Percentiles rank a stretch among this genome's conserved stretches.
Conservation (phyloP, 257 asterid genomes). For the Solanum bulbocastanum region DNA sequence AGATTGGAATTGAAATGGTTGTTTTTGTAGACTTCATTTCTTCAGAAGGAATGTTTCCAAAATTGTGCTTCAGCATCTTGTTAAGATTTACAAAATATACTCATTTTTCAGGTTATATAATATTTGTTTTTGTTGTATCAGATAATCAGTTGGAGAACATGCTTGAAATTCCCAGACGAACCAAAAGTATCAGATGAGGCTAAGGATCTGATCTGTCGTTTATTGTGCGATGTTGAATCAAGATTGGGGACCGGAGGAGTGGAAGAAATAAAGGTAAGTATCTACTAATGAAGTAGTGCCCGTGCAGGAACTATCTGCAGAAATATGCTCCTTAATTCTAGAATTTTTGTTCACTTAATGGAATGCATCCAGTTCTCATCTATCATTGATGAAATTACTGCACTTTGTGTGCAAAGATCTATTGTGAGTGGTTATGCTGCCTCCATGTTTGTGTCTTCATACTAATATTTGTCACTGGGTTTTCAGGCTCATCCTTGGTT, state of each 20-base stretch:
- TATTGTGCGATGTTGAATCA: slow-evolving; percentile 82
- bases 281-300: background rate
- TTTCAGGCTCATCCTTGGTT: slow-evolving; percentile 95
- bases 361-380: background rate
- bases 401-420: background rate
- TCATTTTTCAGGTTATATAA: background rate
- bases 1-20: background rate
- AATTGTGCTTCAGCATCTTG: background rate
- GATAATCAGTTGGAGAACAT: slow-evolving; percentile 90
- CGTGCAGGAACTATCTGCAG: background rate
- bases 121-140: slow-evolving; percentile 13
- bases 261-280: slow-evolving; percentile 80
- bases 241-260: slow-evolving; percentile 95
- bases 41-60: background rate
- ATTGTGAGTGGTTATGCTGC: background rate
- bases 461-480: background rate
- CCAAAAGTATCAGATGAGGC: slow-evolving; percentile 82
- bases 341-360: background rate
- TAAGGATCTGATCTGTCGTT: slow-evolving; percentile 75
- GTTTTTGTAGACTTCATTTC: background rate
- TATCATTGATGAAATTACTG: background rate
- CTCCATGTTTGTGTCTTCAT: background rate
- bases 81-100: background rate
- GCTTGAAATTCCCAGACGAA: slow-evolving; percentile 90
- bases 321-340: background rate